Base-by-base conservation (phyloP, 1,284 basidiomycete species). In the Binderoboletus segoi region DNA sequence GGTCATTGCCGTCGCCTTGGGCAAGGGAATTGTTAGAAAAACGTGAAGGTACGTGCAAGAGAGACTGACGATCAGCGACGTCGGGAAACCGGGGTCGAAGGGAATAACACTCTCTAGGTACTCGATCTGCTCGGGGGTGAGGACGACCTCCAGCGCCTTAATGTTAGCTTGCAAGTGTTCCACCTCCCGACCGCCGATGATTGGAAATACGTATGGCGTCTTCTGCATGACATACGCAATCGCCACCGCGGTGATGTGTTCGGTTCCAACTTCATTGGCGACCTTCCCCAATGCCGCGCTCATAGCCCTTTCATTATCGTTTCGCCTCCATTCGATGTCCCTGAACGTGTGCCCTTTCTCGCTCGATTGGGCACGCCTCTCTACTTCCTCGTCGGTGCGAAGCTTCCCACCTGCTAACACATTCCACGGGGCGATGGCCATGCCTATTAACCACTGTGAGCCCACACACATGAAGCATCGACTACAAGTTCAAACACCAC, bases 161-260 rank as follows among this genome's bases (percentile, higher is more conserved):
- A 84, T 64, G 63, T 83, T 83, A 13, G 67, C 73, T 20, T 72
- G 32, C 1, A 85, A 44, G 23, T 84, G 80, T 53, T 82, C 77
- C 46, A 79, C 67, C 62, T 82, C 83, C 51, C 82, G 74, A 0
- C 80, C 78, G 1, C 82, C 82, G 20, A 82, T 60, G 44, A 82
- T 73, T 0, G 80, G 80, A 65, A 82, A 82, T 6, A 82, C 79
- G 59, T 77, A 77, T 0, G 79, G 74, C 0, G 74, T 65, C 63
- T 82, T 82, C 33, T 78, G 74, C 73, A 80, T 70, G 11, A 81
- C 56, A 57, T 81, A 82, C 13, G 80, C 79, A 48, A 81, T 79
- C 68, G 77, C 5, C 75, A 75, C 68, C 56, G 41, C 64, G 1
- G 66, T 67, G 43, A 70, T 68, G 41, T 69, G 67, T 53, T 71